These are phyloP conservation scores for Talaromyces stipitatus DNA, from an alignment of 495 filamentous ascomycete species.

Conservation along the genomic window DNA sequence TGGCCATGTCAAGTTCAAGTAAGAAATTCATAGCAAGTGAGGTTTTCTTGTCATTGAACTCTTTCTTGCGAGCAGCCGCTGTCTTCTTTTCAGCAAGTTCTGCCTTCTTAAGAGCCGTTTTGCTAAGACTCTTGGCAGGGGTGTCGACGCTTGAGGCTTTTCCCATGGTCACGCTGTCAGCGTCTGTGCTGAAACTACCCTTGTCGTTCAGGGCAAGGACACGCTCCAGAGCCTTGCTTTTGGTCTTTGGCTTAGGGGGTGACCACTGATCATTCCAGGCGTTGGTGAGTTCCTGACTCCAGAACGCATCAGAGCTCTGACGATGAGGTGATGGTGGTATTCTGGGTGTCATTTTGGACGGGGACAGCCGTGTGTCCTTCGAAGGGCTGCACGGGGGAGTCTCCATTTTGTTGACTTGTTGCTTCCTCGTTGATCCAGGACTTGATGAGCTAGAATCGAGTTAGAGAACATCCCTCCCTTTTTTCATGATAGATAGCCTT, in stretches of 20 bases:
- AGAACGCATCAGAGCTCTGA: constrained; percentile 70
- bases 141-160: constrained; percentile 6
- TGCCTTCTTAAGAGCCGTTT: constrained; percentile 37
- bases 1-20: constrained; percentile 57
- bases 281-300: constrained; percentile 66
- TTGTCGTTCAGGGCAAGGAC: constrained; percentile 20
- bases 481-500: neutral
- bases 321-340: constrained; percentile 53
- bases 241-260: constrained; percentile 44
- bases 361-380: constrained; percentile 38
- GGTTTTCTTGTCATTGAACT: constrained; percentile 61
- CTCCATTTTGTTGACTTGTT: constrained; percentile 13
- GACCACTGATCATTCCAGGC: constrained; percentile 79
- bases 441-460: constrained; percentile 17
- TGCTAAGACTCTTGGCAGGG: constrained; percentile 29
- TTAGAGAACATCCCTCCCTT: neutral
- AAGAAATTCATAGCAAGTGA: constrained; percentile 63
- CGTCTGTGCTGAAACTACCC: neutral
- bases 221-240: constrained; percentile 13
- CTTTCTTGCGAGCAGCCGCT: constrained; percentile 42
- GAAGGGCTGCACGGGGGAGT: constrained; percentile 41
- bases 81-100: constrained; percentile 33
- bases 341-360: constrained; percentile 36
- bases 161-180: neutral
- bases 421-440: constrained; percentile 27